These are phyloP conservation scores for Cystobasidium onofrii DNA, from an alignment of 768 basidiomycete genomes.

Conservation along the genomic window DNA sequence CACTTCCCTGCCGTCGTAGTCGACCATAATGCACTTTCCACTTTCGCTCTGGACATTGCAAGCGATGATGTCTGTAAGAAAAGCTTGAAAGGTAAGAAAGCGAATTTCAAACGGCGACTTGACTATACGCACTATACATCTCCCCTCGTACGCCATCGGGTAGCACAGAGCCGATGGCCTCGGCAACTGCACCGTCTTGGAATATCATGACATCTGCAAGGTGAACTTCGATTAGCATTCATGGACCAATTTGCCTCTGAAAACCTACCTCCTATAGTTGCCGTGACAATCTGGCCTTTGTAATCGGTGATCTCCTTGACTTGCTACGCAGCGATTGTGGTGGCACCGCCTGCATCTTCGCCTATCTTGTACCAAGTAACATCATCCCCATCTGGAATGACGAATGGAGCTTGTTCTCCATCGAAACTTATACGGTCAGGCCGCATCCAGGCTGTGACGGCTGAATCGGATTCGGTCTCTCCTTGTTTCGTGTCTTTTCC, in stretches of 20 bases:
- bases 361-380: not conserved
- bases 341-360: not conserved
- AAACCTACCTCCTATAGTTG: not conserved
- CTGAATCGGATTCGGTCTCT: not conserved
- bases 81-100: too few species aligned
- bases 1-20: not conserved
- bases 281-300: not conserved
- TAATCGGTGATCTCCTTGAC: not conserved
- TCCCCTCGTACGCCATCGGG: not conserved
- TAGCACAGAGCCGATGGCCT: not conserved
- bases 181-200: not conserved
- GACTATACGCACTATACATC: not conserved
- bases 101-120: too few species aligned
- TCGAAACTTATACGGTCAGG: not conserved
- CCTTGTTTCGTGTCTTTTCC: too few species aligned
- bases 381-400: not conserved
- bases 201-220: not conserved
- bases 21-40: constrained; percentile 3
- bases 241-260: not conserved
- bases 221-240: not conserved
- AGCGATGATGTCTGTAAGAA: not conserved
- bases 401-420: not conserved
- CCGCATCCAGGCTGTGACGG: not conserved
- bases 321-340: not conserved
- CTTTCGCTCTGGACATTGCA: not conserved